Conservation (phyloP, 164 flowering plant genomes). For the Vitis riparia region DNA sequence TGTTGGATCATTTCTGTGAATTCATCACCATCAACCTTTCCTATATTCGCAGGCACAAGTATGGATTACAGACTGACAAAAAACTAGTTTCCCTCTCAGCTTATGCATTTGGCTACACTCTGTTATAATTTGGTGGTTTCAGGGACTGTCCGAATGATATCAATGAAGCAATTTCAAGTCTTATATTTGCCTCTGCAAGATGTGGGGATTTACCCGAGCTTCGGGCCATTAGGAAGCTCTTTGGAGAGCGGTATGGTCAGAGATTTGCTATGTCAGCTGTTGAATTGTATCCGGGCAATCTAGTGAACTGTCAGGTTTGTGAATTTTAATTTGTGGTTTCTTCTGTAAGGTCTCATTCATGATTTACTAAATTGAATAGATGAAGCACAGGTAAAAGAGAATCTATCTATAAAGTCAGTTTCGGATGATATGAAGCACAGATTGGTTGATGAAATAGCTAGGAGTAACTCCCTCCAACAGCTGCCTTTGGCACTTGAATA, state of each 20-base stretch:
- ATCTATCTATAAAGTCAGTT: slow-evolving; percentile 35
- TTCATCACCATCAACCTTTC: slow-evolving; percentile 50
- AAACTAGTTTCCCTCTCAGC: background rate
- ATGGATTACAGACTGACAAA: background rate
- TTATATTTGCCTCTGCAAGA: slow-evolving; percentile 78
- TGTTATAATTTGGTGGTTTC: background rate
- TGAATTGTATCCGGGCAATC: slow-evolving; percentile 64
- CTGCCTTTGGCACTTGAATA: slow-evolving; percentile 37
- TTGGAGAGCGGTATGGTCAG: slow-evolving; percentile 71
- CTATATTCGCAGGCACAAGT: slow-evolving; percentile 75
- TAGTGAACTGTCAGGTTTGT: slow-evolving; percentile 63
- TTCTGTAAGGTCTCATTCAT: background rate
- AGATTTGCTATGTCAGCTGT: slow-evolving; percentile 45
- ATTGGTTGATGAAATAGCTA: slow-evolving; percentile 60
- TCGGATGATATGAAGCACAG: slow-evolving; percentile 53
- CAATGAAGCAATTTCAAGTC: slow-evolving; percentile 79
- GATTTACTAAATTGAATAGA: background rate
- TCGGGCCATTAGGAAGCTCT: slow-evolving; percentile 50
- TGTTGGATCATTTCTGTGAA: slow-evolving; percentile 68
- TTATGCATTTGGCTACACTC: background rate
- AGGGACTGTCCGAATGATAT: slow-evolving; percentile 85
- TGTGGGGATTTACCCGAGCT: slow-evolving; percentile 90
- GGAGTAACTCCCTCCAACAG: slow-evolving; percentile 32
- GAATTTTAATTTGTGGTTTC: background rate
- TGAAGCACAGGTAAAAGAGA: slow-evolving; percentile 43